Evolutionary conservation across 1,284 basidiomycete species (phyloP).

Genomic region (Taiwanofungus camphoratus): DNA sequence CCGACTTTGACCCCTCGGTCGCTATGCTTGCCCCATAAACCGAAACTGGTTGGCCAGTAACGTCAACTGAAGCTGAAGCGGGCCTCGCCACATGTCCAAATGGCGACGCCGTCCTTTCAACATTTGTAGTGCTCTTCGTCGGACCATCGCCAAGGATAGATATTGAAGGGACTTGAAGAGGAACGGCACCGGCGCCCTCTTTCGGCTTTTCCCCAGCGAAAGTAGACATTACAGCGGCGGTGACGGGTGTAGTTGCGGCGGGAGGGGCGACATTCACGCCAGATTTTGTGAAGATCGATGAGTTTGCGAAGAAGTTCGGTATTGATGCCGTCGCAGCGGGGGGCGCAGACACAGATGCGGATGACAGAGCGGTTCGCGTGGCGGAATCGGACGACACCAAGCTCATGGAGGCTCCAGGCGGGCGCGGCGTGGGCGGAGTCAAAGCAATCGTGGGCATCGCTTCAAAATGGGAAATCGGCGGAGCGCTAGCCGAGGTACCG

Average conservation of each 20-base stretch:
- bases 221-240: not conserved
- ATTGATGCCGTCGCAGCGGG: slow-evolving; percentile 20
- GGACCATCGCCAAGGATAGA: not conserved
- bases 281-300: slow-evolving; percentile 30
- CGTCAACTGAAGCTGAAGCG: no score
- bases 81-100: slow-evolving; percentile 1
- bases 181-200: not conserved
- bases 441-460: slow-evolving; percentile 22
- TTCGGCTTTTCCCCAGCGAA: not conserved
- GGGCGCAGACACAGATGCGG: slow-evolving; percentile 3
- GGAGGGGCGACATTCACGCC: slow-evolving; percentile 17
- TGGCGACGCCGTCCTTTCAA: not conserved
- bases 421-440: slow-evolving; percentile 17
- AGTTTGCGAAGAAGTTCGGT: slow-evolving; percentile 48
- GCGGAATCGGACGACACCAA: slow-evolving; percentile 12
- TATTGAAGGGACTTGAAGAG: not conserved
- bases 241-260: slow-evolving; percentile 7
- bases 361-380: slow-evolving; percentile 5
- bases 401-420: slow-evolving; percentile 9
- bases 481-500: slow-evolving; percentile 3
- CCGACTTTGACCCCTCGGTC: slow-evolving; percentile 6
- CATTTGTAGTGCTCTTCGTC: no score
- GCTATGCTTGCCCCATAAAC: no score
- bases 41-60: no score
- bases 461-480: slow-evolving; percentile 13